These are phyloP conservation scores for Lithohypha guttulata DNA, from an alignment of 2,329 filamentous ascomycete species.

Conservation along the genomic window DNA sequence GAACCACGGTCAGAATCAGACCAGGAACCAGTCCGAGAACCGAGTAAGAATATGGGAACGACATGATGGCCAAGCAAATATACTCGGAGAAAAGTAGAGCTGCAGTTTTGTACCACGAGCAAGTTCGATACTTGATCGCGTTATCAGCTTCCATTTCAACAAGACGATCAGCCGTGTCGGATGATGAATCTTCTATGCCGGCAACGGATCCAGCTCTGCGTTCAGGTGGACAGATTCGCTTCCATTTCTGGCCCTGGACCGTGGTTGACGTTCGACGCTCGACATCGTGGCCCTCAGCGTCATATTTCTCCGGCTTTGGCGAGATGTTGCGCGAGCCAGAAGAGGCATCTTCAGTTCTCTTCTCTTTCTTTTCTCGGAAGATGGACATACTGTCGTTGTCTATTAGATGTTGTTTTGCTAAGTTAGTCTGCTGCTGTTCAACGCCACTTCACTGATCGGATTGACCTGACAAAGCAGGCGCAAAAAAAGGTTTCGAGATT, in stretches of 20 bases:
- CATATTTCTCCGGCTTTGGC: constrained; percentile 10
- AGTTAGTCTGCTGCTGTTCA: constrained; percentile 10
- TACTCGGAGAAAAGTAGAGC: constrained; percentile 89
- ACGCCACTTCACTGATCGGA: constrained; percentile 22
- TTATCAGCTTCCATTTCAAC: constrained; percentile 65
- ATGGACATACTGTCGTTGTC: constrained; percentile 15
- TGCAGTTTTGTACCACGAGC: constrained; percentile 91
- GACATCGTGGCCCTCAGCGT: constrained; percentile 8
- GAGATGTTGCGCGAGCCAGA: too few relatives aligned
- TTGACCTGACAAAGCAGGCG: constrained; percentile 21
- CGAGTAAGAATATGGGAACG: constrained; percentile 87
- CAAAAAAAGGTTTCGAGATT: constrained; percentile 19
- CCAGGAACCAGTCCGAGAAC: constrained; percentile 77
- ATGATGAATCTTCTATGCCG: constrained; percentile 29
- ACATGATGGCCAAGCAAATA: constrained; percentile 89
- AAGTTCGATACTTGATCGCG: constrained; percentile 83
- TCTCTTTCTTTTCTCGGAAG: constrained; percentile 13
- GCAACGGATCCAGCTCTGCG: constrained; percentile 14
- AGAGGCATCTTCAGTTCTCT: constrained; percentile 10
- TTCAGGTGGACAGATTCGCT: constrained; percentile 20
- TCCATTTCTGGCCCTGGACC: constrained; percentile 19
- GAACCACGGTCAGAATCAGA: constrained; percentile 67
- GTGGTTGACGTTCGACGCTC: constrained; percentile 16
- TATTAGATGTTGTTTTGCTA: neutral
- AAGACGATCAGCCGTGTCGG: constrained; percentile 41